Evolutionary conservation across 2,329 filamentous ascomycete genomes (phyloP), one percentile per base, ranked within the genome.

Genomic region (Blastomyces silverae): DNA sequence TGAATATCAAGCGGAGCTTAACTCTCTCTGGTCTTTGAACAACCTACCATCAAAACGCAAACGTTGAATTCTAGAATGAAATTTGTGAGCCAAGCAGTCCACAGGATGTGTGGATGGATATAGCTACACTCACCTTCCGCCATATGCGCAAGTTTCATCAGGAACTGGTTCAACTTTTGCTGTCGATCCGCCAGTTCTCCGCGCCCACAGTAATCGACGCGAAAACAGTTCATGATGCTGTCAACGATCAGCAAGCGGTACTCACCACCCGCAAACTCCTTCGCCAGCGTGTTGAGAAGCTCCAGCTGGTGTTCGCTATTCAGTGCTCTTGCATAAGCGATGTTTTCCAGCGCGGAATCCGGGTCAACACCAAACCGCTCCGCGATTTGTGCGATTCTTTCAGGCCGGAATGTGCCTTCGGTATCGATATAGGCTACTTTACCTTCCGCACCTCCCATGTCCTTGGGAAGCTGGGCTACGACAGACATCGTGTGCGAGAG

Each of bases 401-500:
- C 86, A 0, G 87, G 87, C 61, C 87, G 80, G 70, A 88, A 89
- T 0, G 87, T 87, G 48, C 85, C 85, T 72, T 88, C 85, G 1
- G 83, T 85, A 68, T 87, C 86, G 69, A 89, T 87, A 70, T 88
- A 88, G 25, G 86, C 86, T 61, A 88, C 87, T 70, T 88, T 89
- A 50, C 87, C 87, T 71, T 86, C 85, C 42, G 85, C 86, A 31
- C 87, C 87, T 15, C 87, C 86, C 78, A 86, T 82, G 22, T 86
- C 84, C 71, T 81, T 73, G 2, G 76, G 74, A 22, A 82, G 75
- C 70, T 84, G 84, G 42, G 85, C 84, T 63, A 87, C 81, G 46
- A 89, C 87, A 53, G 85, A 85, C 81, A 89, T 85, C 5, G 87
- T 89, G 72, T 89, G 87, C 4, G 84, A 85, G 37, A 89, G 78